Base-by-base conservation (phyloP, 768 basidiomycete genomes). In the Amanita subjunquillea region DNA sequence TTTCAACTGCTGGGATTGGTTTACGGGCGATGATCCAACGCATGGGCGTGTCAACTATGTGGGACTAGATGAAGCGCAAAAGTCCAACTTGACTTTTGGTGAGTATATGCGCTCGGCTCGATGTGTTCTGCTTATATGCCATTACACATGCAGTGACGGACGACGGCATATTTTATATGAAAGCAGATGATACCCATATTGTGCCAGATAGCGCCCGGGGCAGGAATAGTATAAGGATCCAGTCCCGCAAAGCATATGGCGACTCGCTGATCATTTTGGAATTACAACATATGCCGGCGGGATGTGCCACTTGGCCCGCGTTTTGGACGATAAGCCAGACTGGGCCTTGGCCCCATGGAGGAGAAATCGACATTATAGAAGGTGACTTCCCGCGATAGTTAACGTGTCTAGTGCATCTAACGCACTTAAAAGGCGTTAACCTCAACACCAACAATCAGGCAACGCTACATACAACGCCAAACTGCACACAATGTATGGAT, bases 1-100 rank as follows among this genome's bases (percentile, higher is more conserved):
- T 59, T 67, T 75, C 53, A 48, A 68, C 17, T 54, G 54, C 5
- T 85, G 74, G 69, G 63, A 59, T 1, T 83, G 75, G 75, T 70
- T 78, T 56, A 74, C 72, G 6, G 50, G 62, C 25, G 59, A 73
- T 53, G 82, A 85, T 60, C 82, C 80, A n/a, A 85, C 82, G 0
- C 77, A 82, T 55, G 82, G 82, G n/a, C 67, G 76, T 48, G 79
- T 81, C 53, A 76, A 82, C 63, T 84, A 80, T 55, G 70, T 83
- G 32, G 69, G 74, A 55, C 56, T 69, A 57, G 47, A 55, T 13
- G 72, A 73, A 2, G 76, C 82, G 0, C 47, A 67, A n/a, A 17
- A 46, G 0, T 60, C 61, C 1, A 77, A 76, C 51, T 67, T 83
- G 30, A 67, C 80, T 7, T 74, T 62, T 52, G 77, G 80, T 78